Percentiles rank a stretch among this genome's conserved stretches.
phyloP scores from a whole-genome alignment of 1,284 basidiomycete genomes.

The Ustanciosporium gigantosporum region DNA sequence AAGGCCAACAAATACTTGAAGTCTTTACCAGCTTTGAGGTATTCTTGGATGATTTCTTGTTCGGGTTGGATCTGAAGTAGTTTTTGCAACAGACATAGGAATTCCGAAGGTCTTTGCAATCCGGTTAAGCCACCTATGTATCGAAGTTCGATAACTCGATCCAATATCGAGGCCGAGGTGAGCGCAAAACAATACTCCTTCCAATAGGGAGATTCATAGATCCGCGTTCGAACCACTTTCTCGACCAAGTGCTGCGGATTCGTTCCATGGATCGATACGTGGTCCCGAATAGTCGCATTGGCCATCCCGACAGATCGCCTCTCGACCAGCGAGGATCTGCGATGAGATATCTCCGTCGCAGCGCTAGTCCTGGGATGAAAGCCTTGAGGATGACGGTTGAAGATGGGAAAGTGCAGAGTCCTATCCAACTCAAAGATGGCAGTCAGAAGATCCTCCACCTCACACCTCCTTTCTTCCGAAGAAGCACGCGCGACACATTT shows the following conservation, averaged over 20 bases:
- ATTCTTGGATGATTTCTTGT: slow-evolving; percentile 92
- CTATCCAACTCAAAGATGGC: no score
- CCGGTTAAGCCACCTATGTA: slow-evolving; percentile 77
- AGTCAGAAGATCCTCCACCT: no score
- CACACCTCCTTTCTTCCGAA: no score
- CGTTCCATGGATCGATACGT: slow-evolving; percentile 85
- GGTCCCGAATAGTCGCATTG: slow-evolving; percentile 82
- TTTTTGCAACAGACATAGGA: slow-evolving; percentile 89
- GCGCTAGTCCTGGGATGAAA: no score
- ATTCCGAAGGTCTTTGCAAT: slow-evolving; percentile 46
- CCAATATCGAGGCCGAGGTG: slow-evolving; percentile 83
- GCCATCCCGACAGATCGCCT: no score
- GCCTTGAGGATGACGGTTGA: no score
- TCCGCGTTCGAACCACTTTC: slow-evolving; percentile 91
- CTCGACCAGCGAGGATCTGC: no score
- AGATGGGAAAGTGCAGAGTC: no score
- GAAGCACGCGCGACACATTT: no score
- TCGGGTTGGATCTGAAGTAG: slow-evolving; percentile 95
- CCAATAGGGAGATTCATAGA: slow-evolving; percentile 95
- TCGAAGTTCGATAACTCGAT: slow-evolving; percentile 81
- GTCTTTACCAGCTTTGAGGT: slow-evolving; percentile 82
- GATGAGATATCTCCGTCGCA: no score
- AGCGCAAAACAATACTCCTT: slow-evolving; percentile 71
- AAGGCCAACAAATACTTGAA: slow-evolving; percentile 95
- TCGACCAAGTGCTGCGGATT: slow-evolving; percentile 89